Evolutionary conservation across 2,329 filamentous ascomycete species (phyloP).

Genomic region (Ceratocystis colombiana): DNA sequence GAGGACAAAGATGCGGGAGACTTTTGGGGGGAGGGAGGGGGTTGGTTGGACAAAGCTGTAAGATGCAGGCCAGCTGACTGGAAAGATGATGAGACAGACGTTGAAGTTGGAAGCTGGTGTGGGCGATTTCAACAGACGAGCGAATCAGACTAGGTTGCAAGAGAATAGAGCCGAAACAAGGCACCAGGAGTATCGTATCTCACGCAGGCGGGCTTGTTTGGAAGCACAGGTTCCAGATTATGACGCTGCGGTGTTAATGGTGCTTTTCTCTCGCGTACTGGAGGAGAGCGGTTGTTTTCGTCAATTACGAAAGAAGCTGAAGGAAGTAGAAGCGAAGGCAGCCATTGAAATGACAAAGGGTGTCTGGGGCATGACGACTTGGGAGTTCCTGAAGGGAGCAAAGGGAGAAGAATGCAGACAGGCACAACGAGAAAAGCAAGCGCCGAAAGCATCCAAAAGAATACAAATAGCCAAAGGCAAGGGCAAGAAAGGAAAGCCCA

Average conservation of each 20-base stretch:
- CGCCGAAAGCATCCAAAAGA: not conserved
- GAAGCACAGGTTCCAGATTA: not conserved
- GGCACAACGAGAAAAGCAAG: not conserved
- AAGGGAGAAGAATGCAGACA: slow-evolving; percentile 10
- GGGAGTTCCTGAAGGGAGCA: not conserved
- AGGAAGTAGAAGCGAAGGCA: not conserved
- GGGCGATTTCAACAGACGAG: not conserved
- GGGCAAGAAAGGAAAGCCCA: not conserved
- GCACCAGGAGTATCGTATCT: not conserved
- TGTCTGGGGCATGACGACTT: slow-evolving; percentile 10
- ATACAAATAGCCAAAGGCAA: not conserved
- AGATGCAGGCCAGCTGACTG: slow-evolving; percentile 5
- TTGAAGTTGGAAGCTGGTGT: not conserved
- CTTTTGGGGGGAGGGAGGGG: not conserved
- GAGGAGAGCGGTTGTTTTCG: not conserved
- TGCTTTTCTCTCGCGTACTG: not conserved
- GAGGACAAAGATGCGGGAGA: not conserved
- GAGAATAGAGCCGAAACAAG: not conserved
- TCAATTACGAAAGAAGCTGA: slow-evolving; percentile 1
- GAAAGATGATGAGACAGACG: slow-evolving; percentile 4
- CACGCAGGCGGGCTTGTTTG: not conserved
- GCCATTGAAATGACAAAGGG: slow-evolving; percentile 9
- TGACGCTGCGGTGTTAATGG: not conserved
- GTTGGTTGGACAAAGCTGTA: not conserved
- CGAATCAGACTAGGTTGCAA: not conserved